Evolutionary conservation across 805 yeast species (phyloP).

Genomic region (Yarrowia sp.): DNA sequence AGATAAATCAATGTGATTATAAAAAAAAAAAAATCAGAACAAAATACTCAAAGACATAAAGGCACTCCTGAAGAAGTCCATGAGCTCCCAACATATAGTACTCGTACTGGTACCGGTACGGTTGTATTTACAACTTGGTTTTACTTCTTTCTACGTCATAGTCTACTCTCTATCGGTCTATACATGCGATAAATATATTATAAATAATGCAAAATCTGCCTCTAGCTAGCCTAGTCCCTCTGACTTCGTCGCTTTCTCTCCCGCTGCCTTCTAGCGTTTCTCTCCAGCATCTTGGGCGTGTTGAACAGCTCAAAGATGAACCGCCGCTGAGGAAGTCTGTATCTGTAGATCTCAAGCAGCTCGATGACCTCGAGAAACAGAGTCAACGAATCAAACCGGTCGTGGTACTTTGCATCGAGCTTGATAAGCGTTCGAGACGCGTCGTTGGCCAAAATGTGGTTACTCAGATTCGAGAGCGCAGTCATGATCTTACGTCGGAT

Average conservation of each 20-base stretch:
- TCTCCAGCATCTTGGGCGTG: constrained; percentile 60
- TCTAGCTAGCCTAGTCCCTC: constrained; percentile 1
- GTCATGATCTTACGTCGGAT: constrained; percentile 43
- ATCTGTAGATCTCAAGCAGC: constrained; percentile 63
- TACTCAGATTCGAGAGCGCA: constrained; percentile 62
- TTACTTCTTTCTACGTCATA: too few species aligned
- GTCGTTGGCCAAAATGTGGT: constrained; percentile 59
- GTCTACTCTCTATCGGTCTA: neutral
- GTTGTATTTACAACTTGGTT: too few species aligned
- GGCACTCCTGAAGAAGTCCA: too few species aligned
- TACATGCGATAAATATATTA: constrained; percentile 34
- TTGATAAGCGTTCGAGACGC: constrained; percentile 65
- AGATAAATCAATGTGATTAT: too few species aligned
- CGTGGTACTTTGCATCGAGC: constrained; percentile 59
- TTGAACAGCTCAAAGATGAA: constrained; percentile 71
- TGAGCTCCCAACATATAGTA: too few species aligned
- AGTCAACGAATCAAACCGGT: constrained; percentile 61
- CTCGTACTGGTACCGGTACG: too few species aligned
- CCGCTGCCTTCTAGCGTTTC: constrained; percentile 50
- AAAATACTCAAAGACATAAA: too few species aligned
- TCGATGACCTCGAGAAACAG: constrained; percentile 61
- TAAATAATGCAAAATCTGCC: constrained; percentile 27
- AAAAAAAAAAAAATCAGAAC: too few species aligned
- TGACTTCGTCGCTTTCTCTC: constrained; percentile 40
- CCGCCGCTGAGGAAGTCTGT: constrained; percentile 66